Evolutionary conservation across 2,329 filamentous ascomycete species (phyloP).

Genomic region (Diaporthe helianthi): DNA sequence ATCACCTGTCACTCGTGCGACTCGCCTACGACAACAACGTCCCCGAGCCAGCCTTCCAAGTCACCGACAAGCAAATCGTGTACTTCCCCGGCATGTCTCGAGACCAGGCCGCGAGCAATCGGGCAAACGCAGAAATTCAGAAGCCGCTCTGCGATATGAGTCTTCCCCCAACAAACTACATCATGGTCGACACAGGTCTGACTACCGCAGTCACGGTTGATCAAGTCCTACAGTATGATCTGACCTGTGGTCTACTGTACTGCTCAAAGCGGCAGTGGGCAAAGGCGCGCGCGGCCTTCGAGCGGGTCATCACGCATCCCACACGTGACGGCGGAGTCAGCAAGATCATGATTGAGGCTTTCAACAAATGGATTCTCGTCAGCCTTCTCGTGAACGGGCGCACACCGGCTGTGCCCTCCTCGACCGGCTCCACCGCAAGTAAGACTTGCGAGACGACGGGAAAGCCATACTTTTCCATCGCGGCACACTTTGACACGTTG

Average conservation of each 20-base stretch:
- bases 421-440: slow-evolving; percentile 58
- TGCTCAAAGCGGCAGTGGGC: slow-evolving; percentile 67
- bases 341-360: slow-evolving; percentile 84
- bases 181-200: slow-evolving; percentile 65
- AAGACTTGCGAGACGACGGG: slow-evolving; percentile 65
- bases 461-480: slow-evolving; percentile 75
- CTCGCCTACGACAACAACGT: slow-evolving; percentile 63
- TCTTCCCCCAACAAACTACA: slow-evolving; percentile 60
- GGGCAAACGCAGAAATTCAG: slow-evolving; percentile 32
- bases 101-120: slow-evolving; percentile 37
- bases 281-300: slow-evolving; percentile 67
- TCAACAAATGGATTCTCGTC: slow-evolving; percentile 89
- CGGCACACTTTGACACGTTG: slow-evolving; percentile 67
- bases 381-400: slow-evolving; percentile 75
- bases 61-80: slow-evolving; percentile 71
- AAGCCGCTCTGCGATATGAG: slow-evolving; percentile 54
- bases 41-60: slow-evolving; percentile 61
- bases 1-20: slow-evolving; percentile 64
- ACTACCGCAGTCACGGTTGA: slow-evolving; percentile 58
- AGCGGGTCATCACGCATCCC: slow-evolving; percentile 72
- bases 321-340: slow-evolving; percentile 67
- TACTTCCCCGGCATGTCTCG: slow-evolving; percentile 63
- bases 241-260: slow-evolving; percentile 70
- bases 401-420: slow-evolving; percentile 60
- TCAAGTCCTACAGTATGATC: slow-evolving; percentile 71